Evolutionary conservation across 768 basidiomycete species (phyloP).

Genomic region (Boletus sensibilis): DNA sequence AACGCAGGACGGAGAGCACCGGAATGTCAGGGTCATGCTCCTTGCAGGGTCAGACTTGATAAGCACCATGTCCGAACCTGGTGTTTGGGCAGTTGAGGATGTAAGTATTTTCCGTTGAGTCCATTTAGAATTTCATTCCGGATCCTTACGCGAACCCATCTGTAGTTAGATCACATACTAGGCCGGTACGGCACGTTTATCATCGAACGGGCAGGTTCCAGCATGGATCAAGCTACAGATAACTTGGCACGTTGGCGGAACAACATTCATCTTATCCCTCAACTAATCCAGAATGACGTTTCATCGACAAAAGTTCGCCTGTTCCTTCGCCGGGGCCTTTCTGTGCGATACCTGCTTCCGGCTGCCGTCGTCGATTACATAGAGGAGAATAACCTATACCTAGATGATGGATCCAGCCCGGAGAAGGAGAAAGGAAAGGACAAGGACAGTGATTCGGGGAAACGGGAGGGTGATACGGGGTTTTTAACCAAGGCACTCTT

Average conservation of each 20-base stretch:
- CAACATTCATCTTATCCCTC: constrained; percentile 89
- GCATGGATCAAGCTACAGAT: constrained; percentile 81
- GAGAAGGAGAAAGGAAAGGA: constrained; percentile 42
- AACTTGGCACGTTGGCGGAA: constrained; percentile 71
- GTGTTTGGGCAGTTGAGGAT: constrained; percentile 94
- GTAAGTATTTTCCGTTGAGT: constrained; percentile 48
- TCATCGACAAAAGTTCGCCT: constrained; percentile 91
- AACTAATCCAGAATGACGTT: constrained; percentile 96
- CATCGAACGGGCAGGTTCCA: constrained; percentile 92
- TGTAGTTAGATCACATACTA: constrained; percentile 93
- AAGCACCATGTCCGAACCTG: constrained; percentile 96
- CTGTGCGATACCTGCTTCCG: constrained; percentile 88
- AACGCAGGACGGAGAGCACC: constrained; percentile 70
- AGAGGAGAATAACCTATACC: constrained; percentile 75
- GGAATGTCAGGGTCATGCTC: constrained; percentile 83
- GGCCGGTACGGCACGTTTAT: constrained; percentile 94
- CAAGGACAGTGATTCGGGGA: constrained; percentile 30
- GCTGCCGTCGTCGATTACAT: constrained; percentile 93
- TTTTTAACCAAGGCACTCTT: constrained; percentile 7
- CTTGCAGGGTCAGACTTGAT: constrained; percentile 98
- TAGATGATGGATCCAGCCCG: constrained; percentile 49
- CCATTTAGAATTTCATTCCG: constrained; percentile 9
- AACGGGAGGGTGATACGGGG: constrained; percentile 25
- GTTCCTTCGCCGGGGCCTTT: constrained; percentile 76
- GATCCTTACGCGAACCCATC: constrained; percentile 8